phyloP scores from a whole-genome alignment of 495 filamentous ascomycete species.

The Aspergillus ostianus region DNA sequence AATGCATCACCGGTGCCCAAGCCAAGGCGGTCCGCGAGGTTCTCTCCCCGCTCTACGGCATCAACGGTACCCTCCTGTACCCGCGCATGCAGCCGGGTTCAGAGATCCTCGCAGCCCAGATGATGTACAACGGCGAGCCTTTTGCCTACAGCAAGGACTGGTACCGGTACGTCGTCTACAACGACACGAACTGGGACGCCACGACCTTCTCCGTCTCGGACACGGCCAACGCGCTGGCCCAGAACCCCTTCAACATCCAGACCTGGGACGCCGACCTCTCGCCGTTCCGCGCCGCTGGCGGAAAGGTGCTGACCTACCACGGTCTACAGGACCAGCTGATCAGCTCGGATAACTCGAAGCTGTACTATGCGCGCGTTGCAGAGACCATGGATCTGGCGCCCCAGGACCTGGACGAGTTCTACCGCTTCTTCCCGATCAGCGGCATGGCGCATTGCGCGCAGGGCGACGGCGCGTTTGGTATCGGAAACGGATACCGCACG shows the following conservation, averaged over 20 bases:
- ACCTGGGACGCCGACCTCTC: conserved; percentile 51
- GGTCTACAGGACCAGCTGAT: conserved; percentile 47
- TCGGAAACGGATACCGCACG: conserved; percentile 43
- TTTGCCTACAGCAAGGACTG: conserved; percentile 44
- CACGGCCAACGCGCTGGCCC: conserved; percentile 32
- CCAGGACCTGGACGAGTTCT: conserved; percentile 52
- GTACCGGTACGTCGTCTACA: conserved; percentile 56
- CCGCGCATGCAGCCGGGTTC: conserved; percentile 51
- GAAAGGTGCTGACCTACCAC: conserved; percentile 53
- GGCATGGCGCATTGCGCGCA: conserved; percentile 54
- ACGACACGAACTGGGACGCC: conserved; percentile 48
- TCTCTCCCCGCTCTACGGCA: conserved; percentile 51
- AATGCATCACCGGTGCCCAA: conserved; percentile 58
- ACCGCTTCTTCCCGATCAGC: conserved; percentile 59
- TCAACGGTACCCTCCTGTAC: conserved; percentile 54
- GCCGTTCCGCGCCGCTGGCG: conserved; percentile 38
- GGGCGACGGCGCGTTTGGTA: conserved; percentile 53
- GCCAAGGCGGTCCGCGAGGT: conserved; percentile 52
- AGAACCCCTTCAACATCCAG: conserved; percentile 49
- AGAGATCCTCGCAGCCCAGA: conserved; percentile 28
- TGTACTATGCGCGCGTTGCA: conserved; percentile 45
- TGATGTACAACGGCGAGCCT: conserved; percentile 39
- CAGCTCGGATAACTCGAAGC: conserved; percentile 41
- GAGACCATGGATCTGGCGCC: conserved; percentile 42
- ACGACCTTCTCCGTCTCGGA: conserved; percentile 38